Evolutionary conservation across 345 rosid genomes (phyloP), one percentile per base, ranked within the genome.

Genomic region (Hypericum androsaemum): DNA sequence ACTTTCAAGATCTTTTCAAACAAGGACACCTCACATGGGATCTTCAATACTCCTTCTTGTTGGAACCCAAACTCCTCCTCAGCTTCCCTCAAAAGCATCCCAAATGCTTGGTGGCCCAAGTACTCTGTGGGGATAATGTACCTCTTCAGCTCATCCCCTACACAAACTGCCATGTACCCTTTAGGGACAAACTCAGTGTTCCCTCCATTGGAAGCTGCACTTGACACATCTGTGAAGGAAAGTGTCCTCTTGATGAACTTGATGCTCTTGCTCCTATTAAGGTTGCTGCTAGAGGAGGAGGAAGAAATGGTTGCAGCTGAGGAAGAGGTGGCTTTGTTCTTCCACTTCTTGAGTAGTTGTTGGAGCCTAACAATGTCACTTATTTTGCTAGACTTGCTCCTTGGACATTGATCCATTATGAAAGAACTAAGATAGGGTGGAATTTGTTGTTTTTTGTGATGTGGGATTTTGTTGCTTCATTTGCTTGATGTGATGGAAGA

Each of bases 241-340:
- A 59, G 64, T 10, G 60, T 65, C 54, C 70, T 48, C 52, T 59
- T 65, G 13, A 65, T 54, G 60, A 65, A 65, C 47, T 65, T 65
- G 40, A 65, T 53, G 35, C 67, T 43, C 56, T 57, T 65, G 56
- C 14, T 48, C 1, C 14, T 35, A 37, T 0, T 12, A 14, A 2
- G 4, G 46, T 10, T 43, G 44, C 2, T 37, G 56, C 0, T 38
- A 52, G 32, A 22, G 1, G 32, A 22, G 4, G 32, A 22, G 32
- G 32, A 22, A 4, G 32, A 22, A 4, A 22, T 22, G 32, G 32
- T 22, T 22, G 15, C 42, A 37, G 15, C 44, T 39, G 51, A 50
- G 0, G 56, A 49, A 6, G 55, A 32, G 37, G 7, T 50, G n/a
- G 67, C 67, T 12, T 37, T 51, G 35, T 39, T 54, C 43, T 59